Evolutionary conservation across 2,329 filamentous ascomycete genomes (phyloP).

Genomic region (Trichophyton verrucosum): DNA sequence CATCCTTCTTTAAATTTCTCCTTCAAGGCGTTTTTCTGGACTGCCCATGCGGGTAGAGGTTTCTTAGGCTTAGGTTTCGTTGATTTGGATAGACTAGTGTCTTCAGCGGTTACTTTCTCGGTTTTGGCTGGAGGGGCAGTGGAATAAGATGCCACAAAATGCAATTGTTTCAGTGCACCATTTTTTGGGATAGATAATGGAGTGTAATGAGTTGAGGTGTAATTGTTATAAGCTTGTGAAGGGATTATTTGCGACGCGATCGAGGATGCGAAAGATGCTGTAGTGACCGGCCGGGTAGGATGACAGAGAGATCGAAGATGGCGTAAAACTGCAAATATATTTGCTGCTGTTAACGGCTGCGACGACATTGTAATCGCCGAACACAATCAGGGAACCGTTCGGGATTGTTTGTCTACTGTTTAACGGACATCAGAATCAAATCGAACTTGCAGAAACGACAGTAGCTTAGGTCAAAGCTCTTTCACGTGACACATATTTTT

Average conservation of each 20-base stretch:
- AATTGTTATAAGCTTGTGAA: not conserved
- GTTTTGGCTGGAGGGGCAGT: not conserved
- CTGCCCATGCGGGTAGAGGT: conserved; percentile 50
- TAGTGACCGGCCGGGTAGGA: not conserved
- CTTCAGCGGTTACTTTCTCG: not conserved
- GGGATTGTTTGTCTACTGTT: not conserved
- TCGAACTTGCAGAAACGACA: not conserved
- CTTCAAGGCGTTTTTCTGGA: conserved; percentile 62
- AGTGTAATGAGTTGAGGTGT: not conserved
- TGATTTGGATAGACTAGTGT: conserved; percentile 3
- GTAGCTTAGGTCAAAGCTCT: not conserved
- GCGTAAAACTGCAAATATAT: not conserved
- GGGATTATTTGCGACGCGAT: not conserved
- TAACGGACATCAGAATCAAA: not conserved
- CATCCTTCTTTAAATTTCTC: conserved; percentile 69
- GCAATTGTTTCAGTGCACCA: not conserved
- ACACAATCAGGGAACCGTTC: not conserved
- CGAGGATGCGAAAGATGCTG: not conserved
- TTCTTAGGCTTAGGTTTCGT: conserved; percentile 13
- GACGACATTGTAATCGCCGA: not conserved
- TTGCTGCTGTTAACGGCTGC: not conserved
- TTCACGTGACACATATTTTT: not conserved
- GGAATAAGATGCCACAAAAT: not conserved
- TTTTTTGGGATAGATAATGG: not conserved
- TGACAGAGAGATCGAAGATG: not conserved